Conservation (phyloP, 1,139 yeast species). For the Saccharomyces hybrid region DNA sequence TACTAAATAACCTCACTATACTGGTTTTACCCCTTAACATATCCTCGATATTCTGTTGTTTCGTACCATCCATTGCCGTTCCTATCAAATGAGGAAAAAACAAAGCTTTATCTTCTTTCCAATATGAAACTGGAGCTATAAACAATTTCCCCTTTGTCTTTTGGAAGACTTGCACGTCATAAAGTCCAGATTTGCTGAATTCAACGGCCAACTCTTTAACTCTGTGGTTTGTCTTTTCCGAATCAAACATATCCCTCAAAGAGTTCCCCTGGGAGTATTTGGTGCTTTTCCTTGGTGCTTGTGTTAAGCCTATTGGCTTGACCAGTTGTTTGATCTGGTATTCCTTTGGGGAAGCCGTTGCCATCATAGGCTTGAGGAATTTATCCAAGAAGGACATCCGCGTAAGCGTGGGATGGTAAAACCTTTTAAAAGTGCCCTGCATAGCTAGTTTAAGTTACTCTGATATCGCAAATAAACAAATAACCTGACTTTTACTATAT, state of each 20-base stretch:
- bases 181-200: slow-evolving; percentile 78
- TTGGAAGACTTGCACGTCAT: slow-evolving; percentile 70
- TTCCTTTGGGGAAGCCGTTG: slow-evolving; percentile 33
- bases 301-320: slow-evolving; percentile 41
- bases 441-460: background rate
- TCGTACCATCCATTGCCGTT: slow-evolving; percentile 40
- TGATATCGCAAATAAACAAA: background rate
- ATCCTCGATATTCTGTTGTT: slow-evolving; percentile 37
- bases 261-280: slow-evolving; percentile 27
- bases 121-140: slow-evolving; percentile 68
- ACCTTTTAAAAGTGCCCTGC: background rate
- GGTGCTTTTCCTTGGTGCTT: slow-evolving; percentile 32
- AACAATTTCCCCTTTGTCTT: slow-evolving; percentile 82
- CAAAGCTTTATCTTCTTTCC: slow-evolving; percentile 64
- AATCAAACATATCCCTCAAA: slow-evolving; percentile 41
- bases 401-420: background rate
- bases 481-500: background rate
- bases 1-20: slow-evolving; percentile 31
- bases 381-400: slow-evolving; percentile 34
- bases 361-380: slow-evolving; percentile 32
- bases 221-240: slow-evolving; percentile 44
- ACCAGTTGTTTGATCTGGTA: slow-evolving; percentile 34
- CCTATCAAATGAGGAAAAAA: slow-evolving; percentile 83
- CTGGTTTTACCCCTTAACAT: slow-evolving; percentile 28
- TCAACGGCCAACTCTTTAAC: slow-evolving; percentile 65